Percentiles rank a stretch among this genome's conserved stretches.
Evolutionary conservation across 768 basidiomycete genomes (phyloP).

Genomic region (Phallus indusiatus): DNA sequence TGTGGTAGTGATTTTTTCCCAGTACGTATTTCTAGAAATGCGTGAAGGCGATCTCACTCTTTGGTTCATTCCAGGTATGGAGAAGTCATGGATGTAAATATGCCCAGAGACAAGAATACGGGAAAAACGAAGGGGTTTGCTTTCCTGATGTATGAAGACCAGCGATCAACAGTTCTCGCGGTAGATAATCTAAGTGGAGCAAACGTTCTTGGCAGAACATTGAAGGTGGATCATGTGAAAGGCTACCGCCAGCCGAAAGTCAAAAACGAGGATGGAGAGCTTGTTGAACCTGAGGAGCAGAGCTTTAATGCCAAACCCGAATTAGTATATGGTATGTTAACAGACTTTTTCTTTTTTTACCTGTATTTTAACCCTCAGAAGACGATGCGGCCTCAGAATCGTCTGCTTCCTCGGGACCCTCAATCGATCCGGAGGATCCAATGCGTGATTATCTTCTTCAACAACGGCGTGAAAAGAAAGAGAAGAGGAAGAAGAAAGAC

Average conservation of each 20-base stretch:
- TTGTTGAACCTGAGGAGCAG: constrained; percentile 76
- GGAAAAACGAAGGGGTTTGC: constrained; percentile 88
- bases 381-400: constrained; percentile 52
- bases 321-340: constrained; percentile 52
- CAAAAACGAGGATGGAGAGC: constrained; percentile 76
- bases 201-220: constrained; percentile 70
- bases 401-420: constrained; percentile 48
- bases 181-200: constrained; percentile 99
- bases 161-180: constrained; percentile 89
- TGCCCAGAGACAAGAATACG: constrained; percentile 90
- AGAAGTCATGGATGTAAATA: constrained; percentile 91
- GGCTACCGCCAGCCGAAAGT: constrained; percentile 82
- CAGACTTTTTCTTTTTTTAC: constrained; percentile 8
- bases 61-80: constrained; percentile 59
- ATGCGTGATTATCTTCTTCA: constrained; percentile 89
- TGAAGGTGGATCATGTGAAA: constrained; percentile 89
- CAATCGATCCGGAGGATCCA: constrained; percentile 93
- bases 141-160: constrained; percentile 99
- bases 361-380: constrained; percentile 25
- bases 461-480: constrained; percentile 64
- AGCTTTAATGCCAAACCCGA: constrained; percentile 82
- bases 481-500: constrained; percentile 45
- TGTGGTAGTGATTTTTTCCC: constrained; percentile 94
- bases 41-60: background rate
- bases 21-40: constrained; percentile 45